Evolutionary conservation across 2,329 filamentous ascomycete species (phyloP), one percentile per base, ranked within the genome.

Genomic region (Diaporthe citrichinensis): DNA sequence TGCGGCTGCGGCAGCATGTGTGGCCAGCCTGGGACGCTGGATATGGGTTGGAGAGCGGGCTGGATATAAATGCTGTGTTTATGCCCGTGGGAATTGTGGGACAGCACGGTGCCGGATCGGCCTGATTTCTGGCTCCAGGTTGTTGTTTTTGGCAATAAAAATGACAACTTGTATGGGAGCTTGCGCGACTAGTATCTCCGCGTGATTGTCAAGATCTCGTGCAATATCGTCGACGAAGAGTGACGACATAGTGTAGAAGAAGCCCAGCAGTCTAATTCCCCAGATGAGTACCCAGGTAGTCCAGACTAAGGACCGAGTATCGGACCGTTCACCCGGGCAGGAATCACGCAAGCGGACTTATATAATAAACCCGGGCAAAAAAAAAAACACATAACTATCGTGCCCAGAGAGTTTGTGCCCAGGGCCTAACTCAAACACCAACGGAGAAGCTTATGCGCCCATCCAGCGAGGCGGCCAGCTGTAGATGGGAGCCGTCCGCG

Each of bases 101-200:
- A 69, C 65, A 41, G 46, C 34, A 55, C 65, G 65, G 65, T 69
- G 65, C 49, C 65, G 65, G 65, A 53, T 55, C 65, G 65, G 65
- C 65, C 17, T 28, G 31, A 2, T 25, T 41, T 51, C 20, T 28
- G 65, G 20, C 4, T 25, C 9, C n/a, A n/a, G n/a, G 14, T 14
- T 14, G 34, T 28, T 51, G 34, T 28, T 28, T 65, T 69, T 41
- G 65, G 49, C 49, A 55, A 69, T 55, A 53, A 15, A 69, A 55
- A 55, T 55, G 49, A 69, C 46, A 69, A 20, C n/a, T 55, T 39
- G 15, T 28, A 39, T 25, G 4, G 55, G n/a, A 28, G 4, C n/a
- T 34, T 41, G 49, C 9, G 34, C 46, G n/a, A 28, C 34, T 39
- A 9, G 5, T 41, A 39, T 17, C 20, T 46, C 17, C 25, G 39